Base-by-base conservation (phyloP, 1,284 basidiomycete genomes). In the Rhodotorula sp. region DNA sequence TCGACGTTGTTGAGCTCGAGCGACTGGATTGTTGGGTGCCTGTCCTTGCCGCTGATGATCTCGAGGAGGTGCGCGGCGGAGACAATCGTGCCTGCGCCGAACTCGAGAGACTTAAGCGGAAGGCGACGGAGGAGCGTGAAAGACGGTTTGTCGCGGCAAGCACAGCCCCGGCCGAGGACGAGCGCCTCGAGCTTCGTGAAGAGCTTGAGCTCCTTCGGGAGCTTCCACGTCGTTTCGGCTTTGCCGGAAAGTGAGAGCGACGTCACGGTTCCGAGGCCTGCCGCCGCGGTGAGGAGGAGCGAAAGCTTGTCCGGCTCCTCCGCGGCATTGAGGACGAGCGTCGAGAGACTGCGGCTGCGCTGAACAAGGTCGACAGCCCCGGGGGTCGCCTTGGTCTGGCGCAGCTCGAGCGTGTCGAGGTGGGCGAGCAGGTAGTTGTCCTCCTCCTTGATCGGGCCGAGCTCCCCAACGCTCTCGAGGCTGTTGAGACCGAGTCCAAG, bases 401-500 rank as follows among this genome's bases (percentile, higher is more conserved):
- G 13, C 39, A 41, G 41, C 6, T 41, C 25, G n/a, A 59, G 27
- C 4, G 4, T 21, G 2, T 29, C 17, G 27, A 59, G 41, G 17
- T 21, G 9, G 6, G 8, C 58, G 12, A 32, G 29, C 51, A 29
- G 6, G 4, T n/a, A 53, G n/a, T 53, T 17, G 51, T n/a, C n/a
- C 15, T 32, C n/a, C 9, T 25, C 25, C n/a, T 53, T 9, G 51
- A 32, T 53, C 9, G 12, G 7, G 5, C 19, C 51, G 10, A 32
- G n/a, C 12, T 10, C n/a, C 3, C n/a, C n/a, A 13, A 29, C 5
- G 7, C 3, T 0, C 10, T 50, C 25, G 9, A 7, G 6, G n/a
- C 8, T 17, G 15, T 10, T 32, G 51, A 50, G 48, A 15, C n/a
- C 8, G 9, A 29, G n/a, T 9, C 15, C 1, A 13, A 29, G 51